Evolutionary conservation across 345 rosid genomes (phyloP), one percentile per base, ranked within the genome.

Genomic region (Brassica juncea): DNA sequence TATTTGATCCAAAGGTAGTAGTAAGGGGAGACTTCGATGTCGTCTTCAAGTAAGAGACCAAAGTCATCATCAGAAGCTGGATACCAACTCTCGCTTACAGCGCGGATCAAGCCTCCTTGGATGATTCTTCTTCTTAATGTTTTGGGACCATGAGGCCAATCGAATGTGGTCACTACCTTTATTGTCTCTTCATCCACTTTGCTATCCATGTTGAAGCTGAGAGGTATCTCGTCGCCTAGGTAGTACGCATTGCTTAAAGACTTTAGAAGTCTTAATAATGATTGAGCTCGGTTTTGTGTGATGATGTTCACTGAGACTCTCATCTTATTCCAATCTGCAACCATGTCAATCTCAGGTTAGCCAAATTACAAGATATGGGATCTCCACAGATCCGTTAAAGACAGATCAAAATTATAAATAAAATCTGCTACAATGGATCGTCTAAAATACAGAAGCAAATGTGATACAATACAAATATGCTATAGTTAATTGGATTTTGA

Each of bases 41-140:
- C 99, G 27, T 95, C 99, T 79, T 95, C 99, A 4, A 95, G 94
- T 0, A 95, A 85, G 58, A 95, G 90, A 44, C 98, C 99, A 25
- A 72, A 95, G 71, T 95, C 99, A 71, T 93, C 92, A 44, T 95
- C 98, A 1, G 92, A 81, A 6, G 98, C 79, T 2, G 99, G 99
- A 79, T 93, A 95, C 99, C 99, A 95, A 70, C 99, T 95, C 79
- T 95, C 99, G 10, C 99, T 95, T 5, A 95, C 99, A 2, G 99
- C 99, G 59, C 99, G 86, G 66, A 95, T 95, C 10, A 95, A 86
- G 23, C 99, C 99, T 65, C 99, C 99, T 71, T 95, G 99, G 84
- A 95, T 85, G 89, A 95, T 95, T 82, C 99, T 88, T 84, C 99
- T 86, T 75, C 99, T 86, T 6, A 95, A 76, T 39, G 93, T 91